These are phyloP conservation scores for Aureobasidium sp. DNA, from an alignment of 2,329 filamentous ascomycete species.

Conservation along the genomic window DNA sequence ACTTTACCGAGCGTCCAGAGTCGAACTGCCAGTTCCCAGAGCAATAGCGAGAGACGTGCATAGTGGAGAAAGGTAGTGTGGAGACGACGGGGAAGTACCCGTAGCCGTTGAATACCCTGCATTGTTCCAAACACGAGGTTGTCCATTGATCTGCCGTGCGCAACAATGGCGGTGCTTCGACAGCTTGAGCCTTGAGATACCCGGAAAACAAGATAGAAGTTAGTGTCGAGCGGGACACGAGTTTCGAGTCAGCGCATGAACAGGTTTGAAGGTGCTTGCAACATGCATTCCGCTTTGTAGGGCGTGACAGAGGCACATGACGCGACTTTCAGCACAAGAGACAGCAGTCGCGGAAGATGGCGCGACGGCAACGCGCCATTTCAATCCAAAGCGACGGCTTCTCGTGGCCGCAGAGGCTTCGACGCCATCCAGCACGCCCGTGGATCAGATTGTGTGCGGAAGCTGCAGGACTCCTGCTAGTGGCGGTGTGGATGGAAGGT, in stretches of 20 bases:
- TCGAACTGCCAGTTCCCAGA: conserved; percentile 1
- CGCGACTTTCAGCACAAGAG: neutral
- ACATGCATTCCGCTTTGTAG: neutral
- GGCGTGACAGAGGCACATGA: conserved; percentile 10
- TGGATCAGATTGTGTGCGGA: neutral
- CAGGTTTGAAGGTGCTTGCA: neutral
- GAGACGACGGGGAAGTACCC: neutral
- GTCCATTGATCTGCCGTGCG: neutral
- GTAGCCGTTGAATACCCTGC: conserved; percentile 1
- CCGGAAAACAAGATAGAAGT: neutral
- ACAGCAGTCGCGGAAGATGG: conserved; percentile 4
- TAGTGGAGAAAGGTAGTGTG: neutral
- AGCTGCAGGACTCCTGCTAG: conserved; percentile 9
- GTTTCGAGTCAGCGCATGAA: neutral
- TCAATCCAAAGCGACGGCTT: conserved; percentile 10
- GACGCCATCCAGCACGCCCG: conserved; percentile 3
- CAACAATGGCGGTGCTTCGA: neutral
- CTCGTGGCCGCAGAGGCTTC: conserved; percentile 3
- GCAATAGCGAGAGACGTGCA: neutral
- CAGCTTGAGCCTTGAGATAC: neutral
- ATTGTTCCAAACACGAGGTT: neutral
- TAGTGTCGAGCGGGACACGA: neutral
- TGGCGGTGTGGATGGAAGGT: conserved; percentile 2
- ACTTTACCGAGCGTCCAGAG: conserved; percentile 9
- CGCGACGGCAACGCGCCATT: conserved; percentile 10